Evolutionary conservation across 1,284 basidiomycete genomes (phyloP).

Genomic region (Gastroboletus turbinatus): DNA sequence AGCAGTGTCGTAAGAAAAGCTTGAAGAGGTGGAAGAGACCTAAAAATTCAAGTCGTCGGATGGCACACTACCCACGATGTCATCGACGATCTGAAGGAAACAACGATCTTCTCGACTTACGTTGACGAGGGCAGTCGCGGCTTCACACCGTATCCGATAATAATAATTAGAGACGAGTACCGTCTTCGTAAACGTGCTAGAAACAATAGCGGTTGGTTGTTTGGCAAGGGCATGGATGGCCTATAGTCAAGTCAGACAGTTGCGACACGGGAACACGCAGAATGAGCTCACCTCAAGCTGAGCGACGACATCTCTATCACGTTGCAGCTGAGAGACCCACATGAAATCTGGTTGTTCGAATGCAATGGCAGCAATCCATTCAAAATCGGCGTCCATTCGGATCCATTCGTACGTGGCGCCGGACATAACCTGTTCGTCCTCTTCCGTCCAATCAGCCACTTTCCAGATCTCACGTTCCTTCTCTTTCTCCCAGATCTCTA

Average conservation of each 20-base stretch:
- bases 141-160: constrained; percentile 96
- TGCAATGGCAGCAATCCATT: constrained; percentile 92
- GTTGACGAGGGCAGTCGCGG: constrained; percentile 80
- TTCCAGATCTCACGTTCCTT: constrained; percentile 92
- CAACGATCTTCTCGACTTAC: constrained; percentile 49
- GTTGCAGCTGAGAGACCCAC: constrained; percentile 97
- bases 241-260: constrained; percentile 41
- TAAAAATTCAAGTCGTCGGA: constrained; percentile 77
- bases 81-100: constrained; percentile 6
- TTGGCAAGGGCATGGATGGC: constrained; percentile 82
- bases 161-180: constrained; percentile 96
- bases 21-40: constrained; percentile 97
- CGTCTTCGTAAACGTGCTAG: constrained; percentile 90
- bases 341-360: constrained; percentile 98
- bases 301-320: constrained; percentile 97
- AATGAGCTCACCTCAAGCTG: constrained; percentile 79
- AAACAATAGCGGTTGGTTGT: constrained; percentile 86
- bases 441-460: constrained; percentile 97
- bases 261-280: neutral
- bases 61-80: constrained; percentile 63
- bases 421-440: constrained; percentile 91
- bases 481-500: constrained; percentile 96
- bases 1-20: constrained; percentile 91
- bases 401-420: constrained; percentile 99
- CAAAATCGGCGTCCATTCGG: constrained; percentile 97